These are phyloP conservation scores for Fusarium neocosmosporiellum DNA, from an alignment of 2,329 filamentous ascomycete species.

Conservation along the genomic window DNA sequence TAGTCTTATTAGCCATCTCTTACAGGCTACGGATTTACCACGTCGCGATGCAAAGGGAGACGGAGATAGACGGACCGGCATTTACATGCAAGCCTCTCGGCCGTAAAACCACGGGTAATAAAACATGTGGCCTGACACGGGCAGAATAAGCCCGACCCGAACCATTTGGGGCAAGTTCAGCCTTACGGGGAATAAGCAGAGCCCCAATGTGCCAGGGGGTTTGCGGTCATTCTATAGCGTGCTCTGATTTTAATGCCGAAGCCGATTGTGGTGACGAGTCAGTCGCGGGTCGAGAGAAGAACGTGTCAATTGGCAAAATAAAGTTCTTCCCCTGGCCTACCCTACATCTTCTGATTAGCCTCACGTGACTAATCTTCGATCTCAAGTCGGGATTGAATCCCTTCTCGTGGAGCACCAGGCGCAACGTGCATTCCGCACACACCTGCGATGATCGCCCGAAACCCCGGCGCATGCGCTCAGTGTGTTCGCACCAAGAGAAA, in stretches of 20 bases:
- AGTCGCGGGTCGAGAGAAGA: too few relatives aligned
- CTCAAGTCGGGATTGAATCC: too few relatives aligned
- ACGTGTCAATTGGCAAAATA: background rate
- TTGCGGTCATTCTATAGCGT: background rate
- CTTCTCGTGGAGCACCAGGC: too few relatives aligned
- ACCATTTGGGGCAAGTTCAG: background rate
- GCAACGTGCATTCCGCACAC: background rate
- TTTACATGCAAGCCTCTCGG: background rate
- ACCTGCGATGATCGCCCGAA: background rate
- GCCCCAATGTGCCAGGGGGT: background rate
- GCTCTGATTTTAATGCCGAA: background rate
- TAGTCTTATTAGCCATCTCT: background rate
- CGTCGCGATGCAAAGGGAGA: background rate
- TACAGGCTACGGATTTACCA: background rate
- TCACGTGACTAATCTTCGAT: too few relatives aligned
- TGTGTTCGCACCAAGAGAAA: background rate
- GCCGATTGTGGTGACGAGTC: background rate
- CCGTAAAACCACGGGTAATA: background rate
- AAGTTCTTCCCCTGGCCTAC: background rate
- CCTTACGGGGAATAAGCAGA: background rate
- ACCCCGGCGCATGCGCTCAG: background rate
- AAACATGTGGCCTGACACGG: background rate
- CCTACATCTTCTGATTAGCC: too few relatives aligned
- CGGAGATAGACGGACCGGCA: background rate
- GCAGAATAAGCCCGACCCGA: background rate